Conservation (phyloP, 2,329 filamentous ascomycete species). For the Herpomyces periplanetae region DNA sequence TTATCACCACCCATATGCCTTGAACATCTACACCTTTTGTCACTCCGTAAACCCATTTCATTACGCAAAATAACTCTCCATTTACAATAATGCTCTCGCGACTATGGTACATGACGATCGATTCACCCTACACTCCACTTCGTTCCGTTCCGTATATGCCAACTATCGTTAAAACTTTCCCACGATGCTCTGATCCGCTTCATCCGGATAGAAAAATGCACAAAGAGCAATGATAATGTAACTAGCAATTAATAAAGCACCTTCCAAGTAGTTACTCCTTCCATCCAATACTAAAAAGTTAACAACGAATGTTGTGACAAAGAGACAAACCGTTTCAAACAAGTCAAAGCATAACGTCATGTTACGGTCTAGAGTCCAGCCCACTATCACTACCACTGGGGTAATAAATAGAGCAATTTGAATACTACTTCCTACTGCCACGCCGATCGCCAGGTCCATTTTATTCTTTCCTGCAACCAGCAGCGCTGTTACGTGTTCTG, state of each 20-base stretch:
- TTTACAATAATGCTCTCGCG: no score
- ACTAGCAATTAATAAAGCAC: constrained; percentile 29
- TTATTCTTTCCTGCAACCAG: constrained; percentile 48
- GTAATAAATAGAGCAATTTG: constrained; percentile 51
- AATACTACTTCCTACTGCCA: constrained; percentile 39
- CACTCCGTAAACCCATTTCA: no score
- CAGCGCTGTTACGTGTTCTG: constrained; percentile 42
- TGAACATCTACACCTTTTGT: no score
- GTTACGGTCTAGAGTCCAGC: constrained; percentile 31
- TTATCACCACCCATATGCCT: no score
- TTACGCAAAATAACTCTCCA: no score
- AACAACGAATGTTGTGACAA: constrained; percentile 42
- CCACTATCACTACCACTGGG: constrained; percentile 35
- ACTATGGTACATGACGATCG: no score
- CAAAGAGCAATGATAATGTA: constrained; percentile 41
- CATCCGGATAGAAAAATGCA: constrained; percentile 22
- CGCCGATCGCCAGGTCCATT: constrained; percentile 45
- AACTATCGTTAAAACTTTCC: constrained; percentile 8
- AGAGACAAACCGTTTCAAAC: constrained; percentile 48
- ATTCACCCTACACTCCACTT: no score
- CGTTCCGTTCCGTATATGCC: constrained; percentile 2
- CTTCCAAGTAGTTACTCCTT: constrained; percentile 45
- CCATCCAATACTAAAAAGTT: constrained; percentile 59
- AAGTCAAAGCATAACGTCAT: constrained; percentile 60
- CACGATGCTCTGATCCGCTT: constrained; percentile 8